Evolutionary conservation across 805 yeast genomes (phyloP).

Genomic region (Monosporozyma solicola): DNA sequence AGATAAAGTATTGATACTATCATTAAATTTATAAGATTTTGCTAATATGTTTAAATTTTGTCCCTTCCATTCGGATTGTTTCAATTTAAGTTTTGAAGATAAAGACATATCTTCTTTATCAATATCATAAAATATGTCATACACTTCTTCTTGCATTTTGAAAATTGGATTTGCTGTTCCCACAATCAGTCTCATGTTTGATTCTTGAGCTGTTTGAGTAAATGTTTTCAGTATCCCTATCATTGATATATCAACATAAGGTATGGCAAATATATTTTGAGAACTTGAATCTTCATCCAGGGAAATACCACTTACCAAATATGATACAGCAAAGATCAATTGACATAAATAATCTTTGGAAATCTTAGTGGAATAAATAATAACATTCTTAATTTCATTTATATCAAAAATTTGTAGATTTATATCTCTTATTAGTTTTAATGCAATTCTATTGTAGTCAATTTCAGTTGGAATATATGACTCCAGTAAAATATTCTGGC

Average conservation of each 20-base stretch:
- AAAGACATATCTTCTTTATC: conserved; percentile 28
- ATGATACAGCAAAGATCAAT: conserved; percentile 35
- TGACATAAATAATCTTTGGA: conserved; percentile 36
- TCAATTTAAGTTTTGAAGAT: background rate
- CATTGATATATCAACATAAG: conserved; percentile 54
- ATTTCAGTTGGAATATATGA: conserved; percentile 16
- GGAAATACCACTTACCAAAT: conserved; percentile 25
- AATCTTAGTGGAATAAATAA: conserved; percentile 32
- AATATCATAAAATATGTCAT: conserved; percentile 57
- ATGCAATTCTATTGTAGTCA: conserved; percentile 16
- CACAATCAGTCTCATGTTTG: conserved; percentile 35
- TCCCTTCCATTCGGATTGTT: conserved; percentile 7
- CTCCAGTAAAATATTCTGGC: conserved; percentile 10
- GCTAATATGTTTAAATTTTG: background rate
- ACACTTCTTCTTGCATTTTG: conserved; percentile 41
- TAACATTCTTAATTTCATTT: conserved; percentile 12
- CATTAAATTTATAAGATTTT: background rate
- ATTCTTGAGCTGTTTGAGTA: conserved; percentile 19
- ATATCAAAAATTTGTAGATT: background rate
- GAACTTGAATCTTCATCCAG: conserved; percentile 21
- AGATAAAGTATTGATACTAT: background rate
- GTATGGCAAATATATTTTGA: conserved; percentile 41
- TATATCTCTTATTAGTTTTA: conserved; percentile 6
- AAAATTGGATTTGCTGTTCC: conserved; percentile 66
- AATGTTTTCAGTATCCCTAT: conserved; percentile 36